A percentile compares a stretch with the other conserved stretches of the same genome.
These are phyloP conservation scores for Mucor indicus DNA, from an alignment of 371 early-diverging fungal species.

Conservation along the genomic window DNA sequence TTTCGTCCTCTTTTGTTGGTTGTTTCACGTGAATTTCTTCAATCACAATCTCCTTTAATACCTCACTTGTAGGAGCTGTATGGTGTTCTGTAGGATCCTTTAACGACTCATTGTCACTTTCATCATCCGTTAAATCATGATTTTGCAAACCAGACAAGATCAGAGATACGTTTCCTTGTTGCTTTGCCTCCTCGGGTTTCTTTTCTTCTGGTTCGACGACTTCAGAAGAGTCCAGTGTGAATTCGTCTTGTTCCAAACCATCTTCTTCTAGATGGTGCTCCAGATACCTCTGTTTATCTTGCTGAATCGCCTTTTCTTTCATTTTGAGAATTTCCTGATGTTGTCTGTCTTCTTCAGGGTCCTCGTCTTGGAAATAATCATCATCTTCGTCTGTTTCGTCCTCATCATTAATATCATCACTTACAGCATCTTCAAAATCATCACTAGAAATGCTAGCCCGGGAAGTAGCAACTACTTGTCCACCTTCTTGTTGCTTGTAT, in stretches of 20 bases:
- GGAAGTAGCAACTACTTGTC: too few relatives aligned
- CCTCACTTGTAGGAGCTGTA: not conserved
- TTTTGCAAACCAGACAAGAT: conserved; percentile 24
- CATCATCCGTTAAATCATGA: conserved; percentile 15
- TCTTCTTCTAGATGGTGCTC: not conserved
- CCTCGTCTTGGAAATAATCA: conserved; percentile 20
- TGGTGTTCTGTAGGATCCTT: not conserved
- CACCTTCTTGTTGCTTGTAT: too few relatives aligned
- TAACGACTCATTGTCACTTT: conserved; percentile 9
- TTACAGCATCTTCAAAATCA: conserved; percentile 17
- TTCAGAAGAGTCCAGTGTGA: too few relatives aligned
- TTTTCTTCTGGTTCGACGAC: too few relatives aligned
- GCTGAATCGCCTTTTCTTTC: conserved; percentile 1
- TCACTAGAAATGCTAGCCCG: too few relatives aligned
- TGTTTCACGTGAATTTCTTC: too few relatives aligned
- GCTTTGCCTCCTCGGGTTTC: not conserved
- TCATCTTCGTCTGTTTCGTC: conserved; percentile 22
- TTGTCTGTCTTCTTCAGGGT: conserved; percentile 2
- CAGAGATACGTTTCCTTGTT: conserved; percentile 5
- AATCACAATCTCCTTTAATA: not conserved
- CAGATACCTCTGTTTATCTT: conserved; percentile 1
- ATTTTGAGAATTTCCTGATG: not conserved
- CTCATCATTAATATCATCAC: conserved; percentile 10
- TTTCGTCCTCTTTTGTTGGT: too few relatives aligned
- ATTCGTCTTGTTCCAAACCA: not conserved